Evolutionary conservation across 2,329 filamentous ascomycete genomes (phyloP).

Genomic region (Kalmusia sp.): DNA sequence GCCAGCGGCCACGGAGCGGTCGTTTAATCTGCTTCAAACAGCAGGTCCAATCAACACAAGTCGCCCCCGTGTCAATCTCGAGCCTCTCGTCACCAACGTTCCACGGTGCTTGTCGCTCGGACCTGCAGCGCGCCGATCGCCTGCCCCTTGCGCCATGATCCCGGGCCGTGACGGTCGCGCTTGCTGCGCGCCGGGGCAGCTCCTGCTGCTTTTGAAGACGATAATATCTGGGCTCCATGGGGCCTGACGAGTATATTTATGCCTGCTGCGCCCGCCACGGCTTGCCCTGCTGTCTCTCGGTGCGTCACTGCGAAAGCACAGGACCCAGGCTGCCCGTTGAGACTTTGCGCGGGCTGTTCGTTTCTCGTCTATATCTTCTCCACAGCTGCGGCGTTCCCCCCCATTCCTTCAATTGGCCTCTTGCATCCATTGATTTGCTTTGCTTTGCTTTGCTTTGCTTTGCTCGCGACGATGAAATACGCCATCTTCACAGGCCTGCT

Average conservation of each 20-base stretch:
- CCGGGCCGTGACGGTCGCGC: background rate
- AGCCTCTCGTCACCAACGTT: background rate
- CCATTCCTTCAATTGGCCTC: slow-evolving; percentile 3
- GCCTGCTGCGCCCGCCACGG: background rate
- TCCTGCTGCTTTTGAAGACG: background rate
- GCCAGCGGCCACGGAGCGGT: background rate
- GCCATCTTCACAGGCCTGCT: slow-evolving; percentile 40
- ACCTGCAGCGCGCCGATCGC: slow-evolving; percentile 1
- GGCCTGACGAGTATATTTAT: slow-evolving; percentile 2
- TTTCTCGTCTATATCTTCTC: slow-evolving; percentile 1
- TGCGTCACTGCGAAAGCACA: background rate
- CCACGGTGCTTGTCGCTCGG: background rate
- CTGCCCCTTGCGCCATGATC: slow-evolving; percentile 2
- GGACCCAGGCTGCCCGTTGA: background rate
- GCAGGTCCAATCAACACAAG: slow-evolving; percentile 2
- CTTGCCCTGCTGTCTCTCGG: background rate
- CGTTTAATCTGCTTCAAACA: slow-evolving; percentile 6
- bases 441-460: background rate
- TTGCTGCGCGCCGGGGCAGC: slow-evolving; percentile 1
- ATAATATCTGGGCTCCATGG: background rate
- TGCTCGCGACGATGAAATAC: slow-evolving; percentile 34
- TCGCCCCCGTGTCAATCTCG: background rate
- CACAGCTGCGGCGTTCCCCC: background rate
- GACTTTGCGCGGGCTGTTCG: background rate
- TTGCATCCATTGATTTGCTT: background rate